Base-by-base conservation (phyloP, 768 basidiomycete species). In the Panaeolus papilionaceus region DNA sequence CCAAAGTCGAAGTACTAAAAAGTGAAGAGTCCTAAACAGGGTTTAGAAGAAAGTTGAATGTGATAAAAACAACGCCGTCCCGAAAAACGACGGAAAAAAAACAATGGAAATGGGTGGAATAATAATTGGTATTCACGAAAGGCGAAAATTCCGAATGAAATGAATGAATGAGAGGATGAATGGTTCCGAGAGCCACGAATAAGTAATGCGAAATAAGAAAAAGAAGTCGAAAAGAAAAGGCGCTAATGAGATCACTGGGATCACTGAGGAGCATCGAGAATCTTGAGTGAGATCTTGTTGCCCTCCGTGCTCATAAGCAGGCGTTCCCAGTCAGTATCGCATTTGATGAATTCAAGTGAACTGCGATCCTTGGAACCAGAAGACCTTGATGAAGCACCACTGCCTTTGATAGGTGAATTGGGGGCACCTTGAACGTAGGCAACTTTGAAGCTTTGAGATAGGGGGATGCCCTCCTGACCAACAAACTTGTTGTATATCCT, bases 401-500 rank as follows among this genome's bases (percentile, higher is more conserved):
- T 61, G 65, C 38, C 62, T 64, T 61, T 65, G 64, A 51, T 64
- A 58, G 39, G 49, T 61, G 63, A 66, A 64, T 12, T 42, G 66
- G 72, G 40, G 83, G 82, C 65, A 86, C 80, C 54, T 58, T 58
- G 54, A 61, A 85, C 72, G 70, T 88, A 84, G 20, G 85, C 85
- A 39, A 93, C 76, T 8, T 81, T 82, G 73, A 93, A 93, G 0
- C 81, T 77, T 7, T 83, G 78, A 0, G 82, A 82, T 26, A 92
- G 84, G 12, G 82, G 79, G 49, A 88, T 70, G 61, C 83, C 84
- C 75, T 89, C 89, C 71, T 88, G 85, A 26, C 83, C 80, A n/a
- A 85, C 82, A 73, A 93, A 89, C 72, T 92, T 92, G 65, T 89
- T 86, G 68, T 85, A 84, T 28, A 94, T 79, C 61, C 85, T 84